Evolutionary conservation across 192 early-diverging fungal genomes (phyloP), one percentile per base, ranked within the genome.

Genomic region (Coemansia sp.): DNA sequence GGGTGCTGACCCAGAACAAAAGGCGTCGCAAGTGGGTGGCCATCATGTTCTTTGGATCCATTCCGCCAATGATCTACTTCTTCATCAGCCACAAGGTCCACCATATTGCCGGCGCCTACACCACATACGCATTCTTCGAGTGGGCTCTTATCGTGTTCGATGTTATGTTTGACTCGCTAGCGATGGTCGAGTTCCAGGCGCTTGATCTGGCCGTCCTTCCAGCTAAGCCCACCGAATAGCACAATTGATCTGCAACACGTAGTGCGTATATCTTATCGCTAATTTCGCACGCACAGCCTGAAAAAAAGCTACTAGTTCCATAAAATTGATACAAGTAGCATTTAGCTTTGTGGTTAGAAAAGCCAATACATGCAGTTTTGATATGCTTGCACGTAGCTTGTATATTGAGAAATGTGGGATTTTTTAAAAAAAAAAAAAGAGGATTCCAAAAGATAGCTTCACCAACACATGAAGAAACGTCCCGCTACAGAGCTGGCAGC

Each of bases 131-230:
- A 40, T 92, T 93, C 79, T 94, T 92, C 67, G 92, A 92, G 65
- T 94, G 91, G 92, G 85, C 89, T 11, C 72, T 94, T 21, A 94
- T 94, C 54, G 37, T 91, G n/a, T 90, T 91, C 43, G 89, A 91
- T 67, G 88, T 93, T 16, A 84, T 86, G 64, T 93, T 89, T 67
- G 91, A 92, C 64, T 89, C 89, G n/a, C 84, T 90, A 32, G 85
- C 86, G 65, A 81, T 86, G 66, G 77, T 86, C 50, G 92, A 93
- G 75, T 92, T 92, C 71, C 63, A 72, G 57, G 70, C 70, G 5
- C 63, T 86, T 21, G 85, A 86, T 44, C 64, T 86, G 13, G 72
- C 76, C 0, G 65, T 83, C 21, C 26, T 72, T 18, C 75, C 81
- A 1, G 67, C 63, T 8, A 83, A 83, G 48, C 54, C 76, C 2